These are phyloP conservation scores for Paramecium caudatum DNA, from an alignment of 73 alveolate species.

Conservation along the genomic window DNA sequence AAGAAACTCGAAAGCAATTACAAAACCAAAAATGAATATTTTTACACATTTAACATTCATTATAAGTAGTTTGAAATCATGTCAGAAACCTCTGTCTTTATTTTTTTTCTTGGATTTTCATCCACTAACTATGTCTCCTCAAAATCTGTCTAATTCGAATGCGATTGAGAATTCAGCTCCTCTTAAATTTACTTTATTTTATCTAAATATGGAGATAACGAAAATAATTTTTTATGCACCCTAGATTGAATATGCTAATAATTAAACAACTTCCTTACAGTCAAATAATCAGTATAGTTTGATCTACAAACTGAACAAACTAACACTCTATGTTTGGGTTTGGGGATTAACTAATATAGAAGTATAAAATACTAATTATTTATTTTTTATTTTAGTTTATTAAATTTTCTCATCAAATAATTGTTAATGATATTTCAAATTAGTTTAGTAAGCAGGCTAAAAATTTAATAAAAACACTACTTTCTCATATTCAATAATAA, in stretches of 20 bases:
- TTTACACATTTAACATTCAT: conserved; percentile 23
- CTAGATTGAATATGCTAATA: conserved; percentile 41
- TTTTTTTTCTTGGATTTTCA: background rate
- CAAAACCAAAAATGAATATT: background rate
- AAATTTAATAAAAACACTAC: background rate
- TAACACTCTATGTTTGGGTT: background rate
- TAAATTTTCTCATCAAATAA: conserved; percentile 30
- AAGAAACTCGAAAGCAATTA: conserved; percentile 1
- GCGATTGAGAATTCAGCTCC: background rate
- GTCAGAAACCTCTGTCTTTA: background rate
- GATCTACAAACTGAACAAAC: conserved; percentile 15
- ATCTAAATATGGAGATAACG: background rate
- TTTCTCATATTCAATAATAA: conserved; percentile 33
- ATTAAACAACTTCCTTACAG: conserved; percentile 17
- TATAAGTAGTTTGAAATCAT: conserved; percentile 50
- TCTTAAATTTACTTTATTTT: background rate
- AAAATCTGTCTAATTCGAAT: background rate
- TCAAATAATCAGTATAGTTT: conserved; percentile 28
- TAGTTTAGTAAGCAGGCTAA: conserved; percentile 41
- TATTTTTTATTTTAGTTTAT: conserved; percentile 31
- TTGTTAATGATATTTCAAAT: conserved; percentile 45
- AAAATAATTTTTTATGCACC: conserved; percentile 2
- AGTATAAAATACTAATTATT: background rate
- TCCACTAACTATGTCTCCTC: conserved; percentile 14
- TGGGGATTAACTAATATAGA: background rate